Conservation (phyloP, 164 flowering plant species). For the Tinospora cordifolia region DNA sequence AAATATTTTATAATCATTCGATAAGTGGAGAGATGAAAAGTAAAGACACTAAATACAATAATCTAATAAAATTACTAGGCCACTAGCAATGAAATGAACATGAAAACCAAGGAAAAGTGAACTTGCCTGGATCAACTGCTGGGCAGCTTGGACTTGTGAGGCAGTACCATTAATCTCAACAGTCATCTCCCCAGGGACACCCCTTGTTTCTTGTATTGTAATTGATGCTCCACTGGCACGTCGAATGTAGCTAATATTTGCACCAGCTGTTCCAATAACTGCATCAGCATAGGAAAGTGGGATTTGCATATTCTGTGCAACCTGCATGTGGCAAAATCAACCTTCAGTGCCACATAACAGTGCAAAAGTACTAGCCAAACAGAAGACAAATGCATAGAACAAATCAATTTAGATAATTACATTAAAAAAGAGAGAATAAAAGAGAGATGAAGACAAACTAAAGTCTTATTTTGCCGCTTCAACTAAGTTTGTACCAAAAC, state of each 20-base stretch:
- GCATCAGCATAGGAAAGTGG: constrained; percentile 93
- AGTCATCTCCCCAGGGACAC: constrained; percentile 70
- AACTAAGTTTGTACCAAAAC: neutral
- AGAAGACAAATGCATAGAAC: neutral
- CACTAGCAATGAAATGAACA: neutral
- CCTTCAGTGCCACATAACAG: neutral
- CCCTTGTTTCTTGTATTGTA: constrained; percentile 81
- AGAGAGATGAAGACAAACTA: neutral
- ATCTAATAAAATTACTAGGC: neutral
- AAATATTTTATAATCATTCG: neutral
- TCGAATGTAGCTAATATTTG: constrained; percentile 80
- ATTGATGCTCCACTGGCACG: constrained; percentile 92
- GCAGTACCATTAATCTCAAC: constrained; percentile 55
- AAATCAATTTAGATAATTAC: neutral
- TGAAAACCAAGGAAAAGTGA: neutral
- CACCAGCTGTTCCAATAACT: constrained; percentile 80
- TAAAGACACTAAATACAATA: neutral
- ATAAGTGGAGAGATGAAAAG: neutral
- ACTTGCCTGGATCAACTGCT: constrained; percentile 54
- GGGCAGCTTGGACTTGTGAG: constrained; percentile 58
- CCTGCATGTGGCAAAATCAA: constrained; percentile 31
- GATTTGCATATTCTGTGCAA: constrained; percentile 88
- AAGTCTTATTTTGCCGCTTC: neutral
- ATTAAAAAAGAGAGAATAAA: neutral
- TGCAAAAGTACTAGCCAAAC: neutral